A percentile compares a stretch with the other conserved stretches of the same genome.
Evolutionary conservation across 768 basidiomycete genomes (phyloP).

Genomic region (Daedaleopsis sinensis): DNA sequence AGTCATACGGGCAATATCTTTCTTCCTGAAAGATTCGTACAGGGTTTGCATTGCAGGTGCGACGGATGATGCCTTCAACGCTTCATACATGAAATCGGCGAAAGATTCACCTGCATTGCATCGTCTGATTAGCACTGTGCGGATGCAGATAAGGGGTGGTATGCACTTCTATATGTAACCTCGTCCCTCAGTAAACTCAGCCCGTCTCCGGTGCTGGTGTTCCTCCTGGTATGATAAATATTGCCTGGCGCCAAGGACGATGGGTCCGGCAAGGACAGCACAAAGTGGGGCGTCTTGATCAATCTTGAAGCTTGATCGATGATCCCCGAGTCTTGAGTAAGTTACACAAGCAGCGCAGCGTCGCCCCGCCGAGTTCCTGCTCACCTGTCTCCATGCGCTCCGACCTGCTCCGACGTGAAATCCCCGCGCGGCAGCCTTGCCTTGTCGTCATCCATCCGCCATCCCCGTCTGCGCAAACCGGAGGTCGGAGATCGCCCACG

Average conservation of each 20-base stretch:
- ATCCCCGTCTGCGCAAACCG: conserved; percentile 77
- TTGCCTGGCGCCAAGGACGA: conserved; percentile 82
- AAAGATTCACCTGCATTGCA: conserved; percentile 56
- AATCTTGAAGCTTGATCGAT: too few species aligned
- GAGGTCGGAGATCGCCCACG: conserved; percentile 89
- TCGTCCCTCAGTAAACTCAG: conserved; percentile 74
- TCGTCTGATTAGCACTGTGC: neutral
- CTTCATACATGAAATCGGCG: conserved; percentile 54
- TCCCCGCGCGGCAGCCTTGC: conserved; percentile 54
- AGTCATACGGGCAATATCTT: conserved; percentile 75
- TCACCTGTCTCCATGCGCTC: conserved; percentile 33
- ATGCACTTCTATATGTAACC: conserved; percentile 62
- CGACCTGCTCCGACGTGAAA: too few species aligned
- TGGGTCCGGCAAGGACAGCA: conserved; percentile 88
- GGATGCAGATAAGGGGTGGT: neutral
- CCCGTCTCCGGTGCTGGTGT: conserved; percentile 75
- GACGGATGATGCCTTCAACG: conserved; percentile 68
- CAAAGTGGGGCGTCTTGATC: conserved; percentile 84
- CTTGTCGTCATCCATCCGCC: conserved; percentile 73
- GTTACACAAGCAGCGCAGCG: neutral
- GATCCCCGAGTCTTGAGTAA: conserved; percentile 42
- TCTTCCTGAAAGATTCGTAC: conserved; percentile 77
- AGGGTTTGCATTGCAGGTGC: conserved; percentile 79
- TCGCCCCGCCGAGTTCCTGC: neutral
- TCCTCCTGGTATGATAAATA: conserved; percentile 92